Percentiles rank a stretch among this genome's conserved stretches.
Conservation (phyloP, 805 yeast species). For the Saturnispora quitensis region DNA sequence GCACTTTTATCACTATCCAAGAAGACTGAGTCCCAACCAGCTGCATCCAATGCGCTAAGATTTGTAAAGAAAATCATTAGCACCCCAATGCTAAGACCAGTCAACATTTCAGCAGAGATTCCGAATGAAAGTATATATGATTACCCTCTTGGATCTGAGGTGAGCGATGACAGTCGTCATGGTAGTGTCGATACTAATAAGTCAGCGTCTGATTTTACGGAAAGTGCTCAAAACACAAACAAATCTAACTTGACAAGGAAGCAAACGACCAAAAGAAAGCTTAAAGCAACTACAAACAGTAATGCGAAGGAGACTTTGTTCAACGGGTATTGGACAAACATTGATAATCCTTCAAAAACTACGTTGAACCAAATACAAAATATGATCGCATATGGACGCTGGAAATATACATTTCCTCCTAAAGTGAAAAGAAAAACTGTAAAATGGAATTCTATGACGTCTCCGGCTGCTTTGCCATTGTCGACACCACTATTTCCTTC, state of each 20-base stretch:
- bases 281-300: conserved; percentile 9
- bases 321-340: conserved; percentile 48
- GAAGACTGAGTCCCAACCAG: conserved; percentile 15
- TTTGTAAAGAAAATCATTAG: conserved; percentile 28
- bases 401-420: conserved; percentile 86
- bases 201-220: not conserved
- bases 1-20: conserved; percentile 29
- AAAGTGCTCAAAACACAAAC: not conserved
- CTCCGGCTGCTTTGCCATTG: conserved; percentile 89
- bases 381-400: conserved; percentile 63
- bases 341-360: conserved; percentile 71
- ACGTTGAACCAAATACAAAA: conserved; percentile 44
- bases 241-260: not conserved
- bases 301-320: conserved; percentile 3
- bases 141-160: not conserved
- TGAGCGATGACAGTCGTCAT: not conserved
- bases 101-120: conserved; percentile 10
- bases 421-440: conserved; percentile 56
- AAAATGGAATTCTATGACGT: conserved; percentile 87
- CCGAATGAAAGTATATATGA: not conserved
- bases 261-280: conserved; percentile 1
- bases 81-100: conserved; percentile 21
- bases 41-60: conserved; percentile 20
- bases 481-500: conserved; percentile 74
- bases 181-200: conserved; percentile 1